Conservation (phyloP, 805 yeast species). For the Starmerella floricola region DNA sequence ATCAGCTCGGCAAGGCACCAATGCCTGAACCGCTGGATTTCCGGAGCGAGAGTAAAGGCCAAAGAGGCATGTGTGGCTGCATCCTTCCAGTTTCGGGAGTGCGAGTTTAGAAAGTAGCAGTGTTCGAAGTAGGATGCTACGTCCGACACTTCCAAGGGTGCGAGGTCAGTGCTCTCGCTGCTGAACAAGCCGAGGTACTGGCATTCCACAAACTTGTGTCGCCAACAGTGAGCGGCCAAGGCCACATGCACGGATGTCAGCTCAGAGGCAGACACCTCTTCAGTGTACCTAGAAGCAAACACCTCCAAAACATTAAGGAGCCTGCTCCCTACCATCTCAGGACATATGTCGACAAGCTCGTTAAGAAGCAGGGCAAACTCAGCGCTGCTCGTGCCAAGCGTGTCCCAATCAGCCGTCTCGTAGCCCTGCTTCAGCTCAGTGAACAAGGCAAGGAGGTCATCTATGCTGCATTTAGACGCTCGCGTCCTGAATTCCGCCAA, state of each 20-base stretch:
- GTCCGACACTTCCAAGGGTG: background rate
- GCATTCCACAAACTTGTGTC: background rate
- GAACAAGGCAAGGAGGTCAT: background rate
- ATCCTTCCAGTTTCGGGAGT: slow-evolving; percentile 2
- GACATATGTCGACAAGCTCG: background rate
- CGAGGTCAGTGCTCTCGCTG: background rate
- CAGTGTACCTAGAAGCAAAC: background rate
- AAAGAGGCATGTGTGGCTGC: slow-evolving; percentile 14
- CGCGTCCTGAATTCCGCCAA: background rate
- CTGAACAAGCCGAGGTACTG: background rate
- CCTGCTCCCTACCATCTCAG: background rate
- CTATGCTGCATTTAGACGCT: background rate
- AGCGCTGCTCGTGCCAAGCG: background rate
- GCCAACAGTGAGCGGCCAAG: slow-evolving; percentile 1
- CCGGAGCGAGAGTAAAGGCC: slow-evolving; percentile 1
- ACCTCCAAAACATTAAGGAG: background rate
- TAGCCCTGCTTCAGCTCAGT: background rate
- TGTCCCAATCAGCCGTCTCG: background rate
- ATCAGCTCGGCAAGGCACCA: slow-evolving; percentile 11
- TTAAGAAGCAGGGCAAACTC: background rate
- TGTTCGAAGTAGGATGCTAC: slow-evolving; percentile 4
- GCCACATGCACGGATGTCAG: slow-evolving; percentile 6
- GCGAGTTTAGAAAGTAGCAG: background rate
- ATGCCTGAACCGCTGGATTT: background rate
- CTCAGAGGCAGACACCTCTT: background rate